A percentile compares a stretch with the other conserved stretches of the same genome.
Evolutionary conservation across 208 protist species (phyloP).

Genomic region (Wallacemonas sp.): DNA sequence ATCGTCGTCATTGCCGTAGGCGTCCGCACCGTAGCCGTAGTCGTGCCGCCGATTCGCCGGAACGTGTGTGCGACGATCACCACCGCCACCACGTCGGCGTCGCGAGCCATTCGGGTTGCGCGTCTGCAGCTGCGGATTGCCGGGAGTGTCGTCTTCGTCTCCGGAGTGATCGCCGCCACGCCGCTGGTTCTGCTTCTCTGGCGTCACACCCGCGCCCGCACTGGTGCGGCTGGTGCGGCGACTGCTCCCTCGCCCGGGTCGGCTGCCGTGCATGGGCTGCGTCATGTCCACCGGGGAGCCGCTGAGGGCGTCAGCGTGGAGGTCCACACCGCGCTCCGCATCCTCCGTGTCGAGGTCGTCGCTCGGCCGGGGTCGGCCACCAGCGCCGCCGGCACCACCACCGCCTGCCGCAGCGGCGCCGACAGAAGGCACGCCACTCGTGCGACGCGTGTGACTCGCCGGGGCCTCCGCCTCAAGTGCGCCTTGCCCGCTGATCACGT

Average conservation of each 20-base stretch:
- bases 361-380: neutral
- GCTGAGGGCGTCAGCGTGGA: neutral
- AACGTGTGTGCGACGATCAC: neutral
- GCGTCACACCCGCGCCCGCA: slow-evolving; percentile 18
- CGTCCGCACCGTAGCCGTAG: neutral
- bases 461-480: slow-evolving; percentile 32
- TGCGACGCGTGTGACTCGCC: neutral
- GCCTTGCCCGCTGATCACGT: slow-evolving; percentile 38
- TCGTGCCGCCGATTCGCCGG: neutral
- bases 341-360: slow-evolving; percentile 12
- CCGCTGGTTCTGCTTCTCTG: neutral
- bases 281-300: slow-evolving; percentile 4
- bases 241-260: neutral
- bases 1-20: neutral
- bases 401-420: neutral
- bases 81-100: neutral
- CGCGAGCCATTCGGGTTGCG: slow-evolving; percentile 30
- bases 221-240: slow-evolving; percentile 1
- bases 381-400: slow-evolving; percentile 3
- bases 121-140: slow-evolving; percentile 56
- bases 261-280: neutral
- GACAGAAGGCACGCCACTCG: neutral
- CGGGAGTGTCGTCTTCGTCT: slow-evolving; percentile 26
- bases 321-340: neutral
- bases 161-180: neutral